Conservation (phyloP, 331 rosid species). For the Ulmus americana region DNA sequence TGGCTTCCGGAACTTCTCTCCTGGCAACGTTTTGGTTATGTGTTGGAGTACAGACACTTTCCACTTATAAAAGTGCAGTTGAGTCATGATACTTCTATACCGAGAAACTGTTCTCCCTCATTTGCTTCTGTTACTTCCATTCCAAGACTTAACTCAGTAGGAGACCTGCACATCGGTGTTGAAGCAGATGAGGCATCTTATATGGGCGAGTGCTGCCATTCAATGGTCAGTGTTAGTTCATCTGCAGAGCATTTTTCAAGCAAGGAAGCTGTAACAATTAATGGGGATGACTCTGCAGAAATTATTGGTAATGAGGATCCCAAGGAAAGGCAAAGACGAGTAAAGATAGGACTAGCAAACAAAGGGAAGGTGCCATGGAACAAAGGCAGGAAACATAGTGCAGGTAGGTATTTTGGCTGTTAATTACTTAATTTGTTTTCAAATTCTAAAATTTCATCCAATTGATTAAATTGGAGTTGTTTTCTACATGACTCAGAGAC, state of each 20-base stretch:
- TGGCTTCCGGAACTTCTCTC: constrained; percentile 25
- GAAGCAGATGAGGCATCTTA: constrained; percentile 26
- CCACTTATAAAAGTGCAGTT: constrained; percentile 17
- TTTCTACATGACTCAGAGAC: constrained; percentile 48
- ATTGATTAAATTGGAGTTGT: constrained; percentile 20
- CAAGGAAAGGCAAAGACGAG: constrained; percentile 62
- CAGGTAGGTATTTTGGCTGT: constrained; percentile 40
- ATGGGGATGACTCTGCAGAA: constrained; percentile 20
- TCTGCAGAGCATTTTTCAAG: constrained; percentile 20
- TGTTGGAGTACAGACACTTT: constrained; percentile 24
- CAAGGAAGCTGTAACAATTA: constrained; percentile 21
- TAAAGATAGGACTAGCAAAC: constrained; percentile 74
- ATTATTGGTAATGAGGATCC: constrained; percentile 21
- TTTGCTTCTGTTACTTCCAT: constrained; percentile 25
- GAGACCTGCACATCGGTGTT: constrained; percentile 30
- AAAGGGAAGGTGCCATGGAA: constrained; percentile 89
- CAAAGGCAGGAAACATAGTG: constrained; percentile 73
- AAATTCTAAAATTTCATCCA: constrained; percentile 4
- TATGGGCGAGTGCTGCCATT: constrained; percentile 17
- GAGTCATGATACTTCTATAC: constrained; percentile 24
- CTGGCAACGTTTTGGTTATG: constrained; percentile 31
- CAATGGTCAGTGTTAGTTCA: constrained; percentile 23
- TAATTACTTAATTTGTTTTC: background rate
- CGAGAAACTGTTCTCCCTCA: constrained; percentile 26
- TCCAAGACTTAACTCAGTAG: constrained; percentile 27